These are phyloP conservation scores for Chlorella sp. DNA, from an alignment of 139 green algal species.

Conservation along the genomic window DNA sequence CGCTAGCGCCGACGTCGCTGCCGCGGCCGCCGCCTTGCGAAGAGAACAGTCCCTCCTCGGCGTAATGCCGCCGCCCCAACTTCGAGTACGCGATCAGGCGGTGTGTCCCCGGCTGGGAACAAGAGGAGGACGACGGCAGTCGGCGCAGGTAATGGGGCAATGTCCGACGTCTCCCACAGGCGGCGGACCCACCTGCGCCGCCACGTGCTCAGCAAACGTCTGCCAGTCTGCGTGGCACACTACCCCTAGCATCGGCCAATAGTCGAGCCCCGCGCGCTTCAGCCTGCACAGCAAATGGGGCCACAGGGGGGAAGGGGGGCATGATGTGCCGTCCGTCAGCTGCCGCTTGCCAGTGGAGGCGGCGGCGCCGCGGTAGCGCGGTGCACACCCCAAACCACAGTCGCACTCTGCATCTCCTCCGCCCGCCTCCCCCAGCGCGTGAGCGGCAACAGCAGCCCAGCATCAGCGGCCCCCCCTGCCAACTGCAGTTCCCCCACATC, in stretches of 20 bases:
- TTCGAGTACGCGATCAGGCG: conserved; percentile 79
- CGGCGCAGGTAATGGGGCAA: background rate
- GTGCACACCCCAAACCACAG: too few species aligned
- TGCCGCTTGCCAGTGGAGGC: background rate
- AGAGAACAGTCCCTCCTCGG: conserved; percentile 59
- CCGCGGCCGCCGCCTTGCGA: too few species aligned
- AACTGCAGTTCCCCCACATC: too few species aligned
- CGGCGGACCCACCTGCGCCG: conserved; percentile 16
- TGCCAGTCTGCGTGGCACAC: conserved; percentile 73
- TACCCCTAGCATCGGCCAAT: conserved; percentile 82
- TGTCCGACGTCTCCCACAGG: background rate
- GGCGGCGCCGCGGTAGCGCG: too few species aligned
- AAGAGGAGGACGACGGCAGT: background rate
- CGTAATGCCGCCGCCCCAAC: conserved; percentile 61
- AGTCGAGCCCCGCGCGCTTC: conserved; percentile 87
- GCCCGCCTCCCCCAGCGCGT: too few species aligned
- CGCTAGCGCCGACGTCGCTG: too few species aligned
- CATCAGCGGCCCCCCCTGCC: background rate
- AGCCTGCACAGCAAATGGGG: conserved; percentile 44
- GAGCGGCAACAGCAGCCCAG: background rate
- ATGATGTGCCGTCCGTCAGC: background rate
- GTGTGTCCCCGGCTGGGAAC: background rate
- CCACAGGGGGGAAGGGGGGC: background rate
- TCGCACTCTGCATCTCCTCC: too few species aligned
- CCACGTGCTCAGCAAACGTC: conserved; percentile 57